Conservation (phyloP, 2,329 filamentous ascomycete genomes). For the Colletotrichum paranaense region DNA sequence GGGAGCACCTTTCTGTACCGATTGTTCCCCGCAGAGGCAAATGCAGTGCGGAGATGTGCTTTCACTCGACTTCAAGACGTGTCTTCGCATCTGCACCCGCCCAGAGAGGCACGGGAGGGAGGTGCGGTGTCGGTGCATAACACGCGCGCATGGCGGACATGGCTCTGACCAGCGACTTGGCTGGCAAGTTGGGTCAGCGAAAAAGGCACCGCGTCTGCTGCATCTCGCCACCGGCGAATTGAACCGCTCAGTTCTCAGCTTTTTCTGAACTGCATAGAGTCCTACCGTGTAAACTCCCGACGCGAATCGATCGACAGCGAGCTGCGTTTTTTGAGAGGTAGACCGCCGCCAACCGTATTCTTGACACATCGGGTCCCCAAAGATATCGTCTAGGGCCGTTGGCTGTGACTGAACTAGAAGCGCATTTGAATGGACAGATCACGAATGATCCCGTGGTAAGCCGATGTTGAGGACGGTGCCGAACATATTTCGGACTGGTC, state of each 20-base stretch:
- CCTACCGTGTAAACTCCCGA: not conserved
- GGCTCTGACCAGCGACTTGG: not conserved
- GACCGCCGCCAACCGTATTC: not conserved
- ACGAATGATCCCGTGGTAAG: not conserved
- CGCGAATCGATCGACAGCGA: constrained; percentile 14
- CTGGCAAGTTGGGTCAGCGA: not conserved
- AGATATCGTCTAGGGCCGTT: no score
- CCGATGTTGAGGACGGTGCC: not conserved
- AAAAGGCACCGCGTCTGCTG: constrained; percentile 7
- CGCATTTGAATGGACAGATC: not conserved
- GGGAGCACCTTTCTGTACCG: not conserved
- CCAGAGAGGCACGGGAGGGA: not conserved
- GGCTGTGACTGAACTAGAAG: not conserved
- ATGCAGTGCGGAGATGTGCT: not conserved
- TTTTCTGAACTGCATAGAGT: not conserved
- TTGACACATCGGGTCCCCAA: no score
- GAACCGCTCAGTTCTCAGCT: not conserved
- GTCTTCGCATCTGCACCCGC: not conserved
- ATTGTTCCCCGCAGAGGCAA: not conserved
- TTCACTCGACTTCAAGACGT: not conserved
- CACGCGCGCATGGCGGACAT: no score
- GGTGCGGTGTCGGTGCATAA: not conserved
- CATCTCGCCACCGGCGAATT: not conserved
- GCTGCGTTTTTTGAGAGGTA: not conserved
- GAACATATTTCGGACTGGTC: not conserved